Evolutionary conservation across 805 yeast genomes (phyloP).

Genomic region (Cyberlindnera xishuangbannaensis): DNA sequence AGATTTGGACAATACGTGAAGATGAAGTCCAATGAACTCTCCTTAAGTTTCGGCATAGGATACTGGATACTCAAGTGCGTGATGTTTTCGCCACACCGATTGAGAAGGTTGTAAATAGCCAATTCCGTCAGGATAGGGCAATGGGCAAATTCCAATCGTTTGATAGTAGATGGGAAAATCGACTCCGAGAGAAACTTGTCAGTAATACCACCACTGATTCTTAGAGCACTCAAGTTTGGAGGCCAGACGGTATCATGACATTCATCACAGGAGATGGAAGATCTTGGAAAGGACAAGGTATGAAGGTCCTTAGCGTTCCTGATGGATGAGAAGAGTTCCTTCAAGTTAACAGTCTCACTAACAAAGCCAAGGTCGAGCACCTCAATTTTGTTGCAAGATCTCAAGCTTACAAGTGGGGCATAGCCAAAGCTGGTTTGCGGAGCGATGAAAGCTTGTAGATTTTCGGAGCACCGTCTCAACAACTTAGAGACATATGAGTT

Average conservation of each 20-base stretch:
- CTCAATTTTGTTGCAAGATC: conserved; percentile 58
- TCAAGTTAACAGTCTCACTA: conserved; percentile 82
- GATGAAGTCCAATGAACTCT: conserved; percentile 65
- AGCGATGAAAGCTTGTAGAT: conserved; percentile 67
- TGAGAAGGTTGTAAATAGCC: conserved; percentile 56
- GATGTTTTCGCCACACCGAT: conserved; percentile 60
- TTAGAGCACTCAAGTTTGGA: conserved; percentile 57
- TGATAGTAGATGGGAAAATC: conserved; percentile 66
- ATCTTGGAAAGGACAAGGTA: conserved; percentile 80
- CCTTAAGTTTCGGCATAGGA: conserved; percentile 80
- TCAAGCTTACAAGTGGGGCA: conserved; percentile 78
- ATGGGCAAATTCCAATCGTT: conserved; percentile 72
- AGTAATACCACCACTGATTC: conserved; percentile 86
- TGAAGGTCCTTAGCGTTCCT: conserved; percentile 55
- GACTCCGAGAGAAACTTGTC: conserved; percentile 70
- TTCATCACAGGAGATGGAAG: conserved; percentile 68
- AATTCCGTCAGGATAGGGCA: conserved; percentile 73
- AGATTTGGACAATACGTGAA: conserved; percentile 76
- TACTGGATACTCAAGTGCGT: conserved; percentile 63
- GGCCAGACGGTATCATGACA: conserved; percentile 68
- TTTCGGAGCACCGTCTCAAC: conserved; percentile 66
- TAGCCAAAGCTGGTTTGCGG: conserved; percentile 95
- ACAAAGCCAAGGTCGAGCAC: conserved; percentile 78
- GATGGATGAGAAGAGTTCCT: conserved; percentile 74
- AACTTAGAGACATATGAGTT: conserved; percentile 84